A percentile compares a stretch with the other conserved stretches of the same genome.
Evolutionary conservation across 176 grass and related monocot species (phyloP).

Genomic region (Oryza nivara): DNA sequence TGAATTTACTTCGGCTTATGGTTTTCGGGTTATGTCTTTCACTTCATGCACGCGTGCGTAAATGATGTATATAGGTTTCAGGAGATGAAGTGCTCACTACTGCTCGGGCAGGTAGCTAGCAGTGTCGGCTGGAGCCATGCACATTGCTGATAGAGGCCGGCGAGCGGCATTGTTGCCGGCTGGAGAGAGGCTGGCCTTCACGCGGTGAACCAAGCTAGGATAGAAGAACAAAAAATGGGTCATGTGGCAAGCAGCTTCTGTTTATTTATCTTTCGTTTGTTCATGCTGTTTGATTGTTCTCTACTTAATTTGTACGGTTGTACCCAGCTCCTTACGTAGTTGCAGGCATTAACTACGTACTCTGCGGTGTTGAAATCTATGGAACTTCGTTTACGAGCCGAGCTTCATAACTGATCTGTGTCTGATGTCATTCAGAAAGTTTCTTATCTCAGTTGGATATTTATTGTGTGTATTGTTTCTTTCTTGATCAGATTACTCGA

Average conservation of each 20-base stretch:
- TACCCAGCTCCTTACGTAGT: not conserved
- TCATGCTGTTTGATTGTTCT: not conserved
- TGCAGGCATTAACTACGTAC: not conserved
- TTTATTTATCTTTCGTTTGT: not conserved
- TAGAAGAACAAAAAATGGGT: slow-evolving; percentile 46
- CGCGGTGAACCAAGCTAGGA: not conserved
- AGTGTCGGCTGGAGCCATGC: not conserved
- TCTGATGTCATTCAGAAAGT: too few relatives aligned
- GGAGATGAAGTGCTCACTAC: not conserved
- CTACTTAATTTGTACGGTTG: not conserved
- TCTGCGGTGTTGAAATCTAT: not conserved
- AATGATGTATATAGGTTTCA: not conserved
- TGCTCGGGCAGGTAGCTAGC: not conserved
- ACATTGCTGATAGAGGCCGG: not conserved
- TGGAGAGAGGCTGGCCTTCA: not conserved
- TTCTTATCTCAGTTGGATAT: not conserved
- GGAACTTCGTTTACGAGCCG: not conserved
- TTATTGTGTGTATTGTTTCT: not conserved
- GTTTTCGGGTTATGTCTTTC: not conserved
- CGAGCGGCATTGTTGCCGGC: not conserved
- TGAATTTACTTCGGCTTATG: not conserved
- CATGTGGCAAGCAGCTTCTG: slow-evolving; percentile 66
- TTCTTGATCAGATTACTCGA: not conserved
- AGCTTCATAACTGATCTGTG: not conserved
- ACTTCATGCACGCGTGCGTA: not conserved